phyloP scores from a whole-genome alignment of 805 yeast genomes.

The Dipodascus albidus region DNA sequence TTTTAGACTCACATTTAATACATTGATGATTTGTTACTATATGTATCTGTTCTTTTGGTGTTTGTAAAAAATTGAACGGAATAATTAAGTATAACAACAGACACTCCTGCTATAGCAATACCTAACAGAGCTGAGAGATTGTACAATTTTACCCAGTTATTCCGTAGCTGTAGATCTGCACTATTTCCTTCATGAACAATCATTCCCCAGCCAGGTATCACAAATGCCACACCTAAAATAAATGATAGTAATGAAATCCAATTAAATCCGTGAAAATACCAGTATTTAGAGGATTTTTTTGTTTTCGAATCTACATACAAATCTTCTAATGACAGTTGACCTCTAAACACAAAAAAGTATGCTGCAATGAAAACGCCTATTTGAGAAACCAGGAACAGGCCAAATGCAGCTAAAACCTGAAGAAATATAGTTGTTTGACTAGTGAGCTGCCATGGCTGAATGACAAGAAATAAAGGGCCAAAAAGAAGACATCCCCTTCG shows the following conservation, averaged over 20 bases:
- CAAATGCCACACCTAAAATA: slow-evolving; percentile 7
- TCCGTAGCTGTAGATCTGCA: background rate
- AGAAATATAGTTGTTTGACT: slow-evolving; percentile 8
- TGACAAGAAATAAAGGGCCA: slow-evolving; percentile 23
- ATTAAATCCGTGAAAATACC: slow-evolving; percentile 9
- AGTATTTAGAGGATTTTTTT: slow-evolving; percentile 4
- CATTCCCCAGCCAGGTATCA: background rate
- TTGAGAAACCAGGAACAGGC: slow-evolving; percentile 10
- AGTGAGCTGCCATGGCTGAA: slow-evolving; percentile 19
- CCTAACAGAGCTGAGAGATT: background rate
- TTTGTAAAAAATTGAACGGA: background rate
- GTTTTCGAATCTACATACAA: slow-evolving; percentile 2
- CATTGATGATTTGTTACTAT: background rate
- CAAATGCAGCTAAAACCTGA: slow-evolving; percentile 10
- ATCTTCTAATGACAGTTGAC: slow-evolving; percentile 6
- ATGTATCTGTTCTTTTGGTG: background rate
- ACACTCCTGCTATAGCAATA: background rate
- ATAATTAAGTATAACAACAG: background rate
- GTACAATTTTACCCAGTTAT: background rate
- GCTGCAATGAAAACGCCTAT: slow-evolving; percentile 10
- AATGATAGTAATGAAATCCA: slow-evolving; percentile 9
- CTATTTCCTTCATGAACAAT: background rate
- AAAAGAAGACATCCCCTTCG: slow-evolving; percentile 36
- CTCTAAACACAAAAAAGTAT: slow-evolving; percentile 9
- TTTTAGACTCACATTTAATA: too few species aligned